Base-by-base conservation (phyloP, 257 asterid species). In the Nicotiana sylvestris region DNA sequence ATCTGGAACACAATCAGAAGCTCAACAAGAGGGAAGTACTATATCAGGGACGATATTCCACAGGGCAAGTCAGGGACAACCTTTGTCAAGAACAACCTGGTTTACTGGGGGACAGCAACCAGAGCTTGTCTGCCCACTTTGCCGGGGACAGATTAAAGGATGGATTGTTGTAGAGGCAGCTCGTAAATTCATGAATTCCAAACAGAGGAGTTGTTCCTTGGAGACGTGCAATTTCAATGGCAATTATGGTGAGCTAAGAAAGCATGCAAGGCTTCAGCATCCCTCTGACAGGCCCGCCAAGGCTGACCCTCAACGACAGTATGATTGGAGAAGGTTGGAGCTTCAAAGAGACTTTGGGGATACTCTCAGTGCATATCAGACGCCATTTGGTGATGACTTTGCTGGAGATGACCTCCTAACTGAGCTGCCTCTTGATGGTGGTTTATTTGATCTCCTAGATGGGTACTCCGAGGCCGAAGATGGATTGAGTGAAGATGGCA, bases 221-320 rank as follows among this genome's bases (percentile, higher is more conserved):
- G 97, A 93, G 86, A 86, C 91, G 0, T 95, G 98, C 82, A 76
- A 80, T 60, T 92, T 89, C 66, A 72, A 64, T 18, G 98, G 97
- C 43, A 90, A 88, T 62, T 93, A 93, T 80, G 27, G 81, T 0
- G 91, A 92, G 76, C 86, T 94, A 37, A 90, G 94, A 86, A 93
- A 89, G 86, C 98, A 94, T 88, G 98, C 98, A 33, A 85, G 97
- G 85, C 57, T 72, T 9, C 89, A 86, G 81, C 98, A 94, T 83
- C 97, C 97, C 9, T 49, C 55, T 43, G 78, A 62, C 35, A 87
- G 87, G 66, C 98, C 97, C 18, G 87, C 96, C 2, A 93, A 87
- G 82, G 91, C 88, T 29, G 87, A 87, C 35, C 87, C 90, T 4
- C 78, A 83, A 72, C 90, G 95, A 10, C 88, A 86, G 78, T 81